Base-by-base conservation (phyloP, 2,329 filamentous ascomycete genomes). In the Paraphaeosphaeria sporulosa region DNA sequence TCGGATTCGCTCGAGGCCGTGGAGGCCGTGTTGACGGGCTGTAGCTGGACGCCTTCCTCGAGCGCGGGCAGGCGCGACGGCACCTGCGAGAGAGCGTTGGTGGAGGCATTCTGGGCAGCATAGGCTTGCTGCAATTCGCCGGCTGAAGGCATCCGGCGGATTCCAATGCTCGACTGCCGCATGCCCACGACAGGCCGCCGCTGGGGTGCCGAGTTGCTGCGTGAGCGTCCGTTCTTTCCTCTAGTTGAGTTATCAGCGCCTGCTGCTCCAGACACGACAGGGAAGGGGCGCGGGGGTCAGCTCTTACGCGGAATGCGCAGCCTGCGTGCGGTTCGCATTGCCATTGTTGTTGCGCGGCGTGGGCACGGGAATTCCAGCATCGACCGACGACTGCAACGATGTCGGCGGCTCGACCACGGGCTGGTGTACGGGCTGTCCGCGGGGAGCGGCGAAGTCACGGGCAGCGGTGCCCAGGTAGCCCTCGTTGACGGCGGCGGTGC, bases 121-220 rank as follows among this genome's bases (percentile, higher is more conserved):
- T 66, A 66, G 27, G 63, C 55, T 51, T 71, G 71, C 34, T 69
- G 67, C 27, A 74, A 54, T 13, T 65, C 58, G 44, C 64, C 63
- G 23, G 66, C 67, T 12, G 73, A 71, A n/a, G 73, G 71, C 64
- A 73, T 70, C 13, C 76, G 69, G 23, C 73, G 65, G 25, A 78
- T 76, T 4, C 73, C 74, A 58, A 78, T 77, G 55, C 75, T 78
- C 38, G 75, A 70, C 57, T 78, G 72, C 40, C 75, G 66, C 23
- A 57, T 30, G 21, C 70, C 70, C 27, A 65, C 63, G 27, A 55
- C 46, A 15, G 75, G 73, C 12, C 74, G 71, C n/a, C 59, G 63
- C 60, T 68, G 68, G 32, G 64, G 63, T 0, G 71, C 71, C 30
- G 72, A 70, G 52, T 64, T 72, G 62, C 72, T 75, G 50, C 73